Evolutionary conservation across 495 filamentous ascomycete species (phyloP), one percentile per base, ranked within the genome.

Genomic region (Neurospora hispaniola): DNA sequence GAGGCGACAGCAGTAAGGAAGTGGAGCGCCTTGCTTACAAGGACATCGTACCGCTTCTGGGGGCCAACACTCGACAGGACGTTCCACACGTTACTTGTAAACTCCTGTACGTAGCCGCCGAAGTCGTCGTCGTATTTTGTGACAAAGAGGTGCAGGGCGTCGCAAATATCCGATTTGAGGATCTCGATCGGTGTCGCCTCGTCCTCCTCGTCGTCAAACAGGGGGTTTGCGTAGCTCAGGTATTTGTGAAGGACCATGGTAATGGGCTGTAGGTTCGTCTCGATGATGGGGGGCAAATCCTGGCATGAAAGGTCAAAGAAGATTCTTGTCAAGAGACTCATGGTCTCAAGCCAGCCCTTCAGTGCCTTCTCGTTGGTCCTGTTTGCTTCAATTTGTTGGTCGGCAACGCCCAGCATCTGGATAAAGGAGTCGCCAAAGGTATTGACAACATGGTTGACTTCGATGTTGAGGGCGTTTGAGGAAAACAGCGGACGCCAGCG

Each of bases 81-180:
- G 75, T 88, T 90, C 96, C 96, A 99, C 9, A 93, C 93, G 73
- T 89, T 95, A 44, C 88, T 89, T 69, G 97, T 90, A 82, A 98
- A 98, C 43, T 91, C 89, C 35, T 88, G 88, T 48, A 96, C 87
- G 75, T 93, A 89, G 9, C 83, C 83, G 66, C 90, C 88, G 81
- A 99, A 97, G 46, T 91, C 96, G 76, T 98, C 96, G 79, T 96
- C 91, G 81, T 93, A 99, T 80, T 98, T 98, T 79, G 92, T 91
- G 6, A 93, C 89, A 80, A 93, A 98, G 14, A 98, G 86, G 69
- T 92, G 89, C 76, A 98, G 82, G 20, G 88, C 90, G 74, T 97
- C 92, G 81, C 96, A 98, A 69, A 98, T 97, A 69, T 92, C 94
- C 42, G 95, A 93, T 80, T 95, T 96, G 68, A 94, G 89, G 73